Evolutionary conservation across 345 rosid species (phyloP).

Genomic region (Eucalyptus cloeziana): DNA sequence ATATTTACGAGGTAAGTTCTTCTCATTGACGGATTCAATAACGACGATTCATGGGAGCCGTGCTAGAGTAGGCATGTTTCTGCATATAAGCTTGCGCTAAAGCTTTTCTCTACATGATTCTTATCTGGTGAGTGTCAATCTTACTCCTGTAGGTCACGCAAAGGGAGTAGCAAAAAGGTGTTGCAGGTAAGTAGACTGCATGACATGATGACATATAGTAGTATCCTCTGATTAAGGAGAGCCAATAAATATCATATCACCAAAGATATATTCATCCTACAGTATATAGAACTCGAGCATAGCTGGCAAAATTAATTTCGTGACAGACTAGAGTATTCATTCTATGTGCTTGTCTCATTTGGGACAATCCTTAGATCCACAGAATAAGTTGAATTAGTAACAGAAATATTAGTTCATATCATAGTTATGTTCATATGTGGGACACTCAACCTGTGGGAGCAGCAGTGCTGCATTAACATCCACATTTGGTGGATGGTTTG

Average conservation of each 20-base stretch:
- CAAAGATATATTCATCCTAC: not conserved
- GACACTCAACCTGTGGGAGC: not conserved
- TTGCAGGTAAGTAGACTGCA: not conserved
- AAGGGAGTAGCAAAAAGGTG: not conserved
- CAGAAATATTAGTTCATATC: not conserved
- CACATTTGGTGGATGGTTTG: not conserved
- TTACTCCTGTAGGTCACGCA: not conserved
- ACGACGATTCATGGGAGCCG: not conserved
- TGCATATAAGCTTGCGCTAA: not conserved
- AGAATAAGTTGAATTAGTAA: not conserved
- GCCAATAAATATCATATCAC: not conserved
- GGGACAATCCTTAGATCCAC: not conserved
- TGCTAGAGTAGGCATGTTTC: not conserved
- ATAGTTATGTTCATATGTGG: not conserved
- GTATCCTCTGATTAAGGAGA: not conserved
- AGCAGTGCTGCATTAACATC: not conserved
- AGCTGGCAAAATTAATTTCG: not conserved
- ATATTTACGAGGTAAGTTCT: conserved; percentile 51
- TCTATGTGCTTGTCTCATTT: not conserved
- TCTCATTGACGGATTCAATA: not conserved
- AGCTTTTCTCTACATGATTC: not conserved
- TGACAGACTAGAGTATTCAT: not conserved
- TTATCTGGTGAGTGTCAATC: not conserved
- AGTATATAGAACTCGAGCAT: not conserved
- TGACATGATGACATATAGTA: not conserved